These are phyloP conservation scores for Pyrus betulifolia DNA, from an alignment of 306 rosid species.

Conservation along the genomic window DNA sequence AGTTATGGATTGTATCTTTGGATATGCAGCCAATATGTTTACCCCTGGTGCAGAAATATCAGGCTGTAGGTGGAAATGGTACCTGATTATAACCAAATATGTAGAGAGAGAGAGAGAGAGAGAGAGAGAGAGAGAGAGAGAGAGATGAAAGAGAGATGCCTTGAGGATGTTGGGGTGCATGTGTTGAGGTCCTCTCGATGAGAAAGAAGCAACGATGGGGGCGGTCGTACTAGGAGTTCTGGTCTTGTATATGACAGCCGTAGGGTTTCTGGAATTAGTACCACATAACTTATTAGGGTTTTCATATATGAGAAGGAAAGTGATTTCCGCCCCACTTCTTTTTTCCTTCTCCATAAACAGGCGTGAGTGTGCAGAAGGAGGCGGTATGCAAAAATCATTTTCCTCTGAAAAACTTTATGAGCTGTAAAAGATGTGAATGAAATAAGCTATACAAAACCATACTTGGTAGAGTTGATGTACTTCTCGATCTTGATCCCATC, in stretches of 20 bases:
- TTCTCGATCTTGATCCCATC: slow-evolving; percentile 31
- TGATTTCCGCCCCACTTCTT: background rate
- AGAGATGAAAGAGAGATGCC: slow-evolving; percentile 21
- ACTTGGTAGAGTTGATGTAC: slow-evolving; percentile 77
- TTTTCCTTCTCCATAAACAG: background rate
- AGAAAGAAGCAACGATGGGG: slow-evolving; percentile 65
- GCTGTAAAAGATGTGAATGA: background rate
- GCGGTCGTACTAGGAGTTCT: slow-evolving; percentile 20
- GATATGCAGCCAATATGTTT: slow-evolving; percentile 66
- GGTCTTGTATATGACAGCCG: slow-evolving; percentile 51
- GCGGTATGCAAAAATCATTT: background rate
- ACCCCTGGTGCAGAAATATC: slow-evolving; percentile 81
- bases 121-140: background rate
- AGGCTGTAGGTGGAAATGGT: slow-evolving; percentile 40
- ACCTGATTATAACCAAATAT: background rate
- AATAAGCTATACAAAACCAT: background rate
- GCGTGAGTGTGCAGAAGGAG: background rate
- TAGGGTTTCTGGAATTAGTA: slow-evolving; percentile 39
- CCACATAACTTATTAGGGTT: background rate
- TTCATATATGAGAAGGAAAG: background rate
- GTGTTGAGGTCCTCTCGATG: slow-evolving; percentile 68
- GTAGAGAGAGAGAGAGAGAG: background rate
- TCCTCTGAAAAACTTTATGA: background rate
- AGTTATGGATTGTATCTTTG: slow-evolving; percentile 33
- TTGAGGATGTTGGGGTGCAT: slow-evolving; percentile 52